A percentile compares a stretch with the other conserved stretches of the same genome.
phyloP scores from a whole-genome alignment of 169 alveolate species.

The Babesia sp. region DNA sequence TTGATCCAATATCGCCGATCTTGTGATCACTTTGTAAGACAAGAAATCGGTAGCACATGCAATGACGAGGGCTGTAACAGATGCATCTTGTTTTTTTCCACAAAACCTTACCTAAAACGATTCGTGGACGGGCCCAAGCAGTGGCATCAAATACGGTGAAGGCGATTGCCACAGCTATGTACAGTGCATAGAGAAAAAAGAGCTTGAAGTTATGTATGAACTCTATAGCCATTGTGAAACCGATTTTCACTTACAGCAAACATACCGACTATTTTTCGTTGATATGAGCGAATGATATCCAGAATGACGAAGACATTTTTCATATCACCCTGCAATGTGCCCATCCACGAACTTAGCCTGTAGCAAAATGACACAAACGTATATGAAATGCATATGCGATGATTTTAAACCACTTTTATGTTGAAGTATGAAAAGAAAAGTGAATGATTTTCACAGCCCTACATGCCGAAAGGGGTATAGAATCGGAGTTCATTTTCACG shows the following conservation, averaged over 20 bases:
- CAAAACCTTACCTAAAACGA: constrained; percentile 12
- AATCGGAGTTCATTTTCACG: too few relatives aligned
- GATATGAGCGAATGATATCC: constrained; percentile 24
- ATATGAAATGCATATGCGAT: too few relatives aligned
- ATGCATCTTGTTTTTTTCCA: neutral
- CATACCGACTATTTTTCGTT: constrained; percentile 50
- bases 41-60: constrained; percentile 45
- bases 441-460: too few relatives aligned
- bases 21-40: constrained; percentile 3
- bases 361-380: too few relatives aligned
- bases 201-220: constrained; percentile 58
- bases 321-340: constrained; percentile 22
- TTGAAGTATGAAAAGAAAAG: too few relatives aligned
- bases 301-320: constrained; percentile 31
- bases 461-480: too few relatives aligned
- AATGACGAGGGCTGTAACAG: constrained; percentile 14
- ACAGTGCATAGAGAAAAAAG: constrained; percentile 30
- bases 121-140: constrained; percentile 35
- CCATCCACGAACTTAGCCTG: constrained; percentile 59
- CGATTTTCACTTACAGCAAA: neutral
- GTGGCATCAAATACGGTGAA: constrained; percentile 56
- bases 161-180: constrained; percentile 18
- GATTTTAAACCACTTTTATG: too few relatives aligned
- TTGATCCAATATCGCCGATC: constrained; percentile 10
- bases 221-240: constrained; percentile 2